phyloP scores from a whole-genome alignment of 1,284 basidiomycete species.

The Fomitopsis pinicola region DNA sequence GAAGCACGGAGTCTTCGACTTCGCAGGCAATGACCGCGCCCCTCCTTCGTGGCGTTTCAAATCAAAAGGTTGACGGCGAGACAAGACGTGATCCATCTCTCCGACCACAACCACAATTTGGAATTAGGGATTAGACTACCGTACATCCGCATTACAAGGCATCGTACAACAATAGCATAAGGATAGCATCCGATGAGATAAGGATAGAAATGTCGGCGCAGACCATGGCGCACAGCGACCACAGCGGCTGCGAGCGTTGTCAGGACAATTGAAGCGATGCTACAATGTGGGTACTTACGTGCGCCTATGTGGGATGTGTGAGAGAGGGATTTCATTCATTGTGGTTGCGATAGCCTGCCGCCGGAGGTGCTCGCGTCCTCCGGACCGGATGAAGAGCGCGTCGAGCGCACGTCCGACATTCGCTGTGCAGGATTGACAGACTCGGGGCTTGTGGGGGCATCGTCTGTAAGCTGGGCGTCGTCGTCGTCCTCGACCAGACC shows the following conservation, averaged over 20 bases:
- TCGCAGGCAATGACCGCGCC: neutral
- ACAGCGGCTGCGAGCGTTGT: neutral
- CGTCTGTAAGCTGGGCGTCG: slow-evolving; percentile 20
- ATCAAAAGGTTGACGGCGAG: neutral
- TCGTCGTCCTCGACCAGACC: slow-evolving; percentile 37
- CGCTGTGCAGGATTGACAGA: slow-evolving; percentile 13
- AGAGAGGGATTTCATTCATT: neutral
- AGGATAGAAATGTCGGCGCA: neutral
- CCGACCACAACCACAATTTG: neutral
- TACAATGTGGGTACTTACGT: neutral
- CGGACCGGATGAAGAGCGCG: slow-evolving; percentile 19
- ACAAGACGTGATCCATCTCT: neutral
- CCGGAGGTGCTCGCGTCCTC: neutral
- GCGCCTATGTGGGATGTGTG: neutral
- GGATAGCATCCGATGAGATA: slow-evolving; percentile 1
- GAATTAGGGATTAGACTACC: slow-evolving; percentile 4
- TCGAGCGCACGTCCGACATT: slow-evolving; percentile 26
- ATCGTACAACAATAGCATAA: slow-evolving; percentile 6
- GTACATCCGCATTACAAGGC: slow-evolving; percentile 5
- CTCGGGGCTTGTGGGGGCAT: slow-evolving; percentile 8
- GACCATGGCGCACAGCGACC: neutral
- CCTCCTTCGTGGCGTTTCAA: neutral
- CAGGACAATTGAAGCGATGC: neutral
- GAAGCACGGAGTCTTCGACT: neutral
- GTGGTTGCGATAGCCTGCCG: slow-evolving; percentile 1